Evolutionary conservation across 164 flowering plant genomes (phyloP).

Genomic region (Umbellularia californica): DNA sequence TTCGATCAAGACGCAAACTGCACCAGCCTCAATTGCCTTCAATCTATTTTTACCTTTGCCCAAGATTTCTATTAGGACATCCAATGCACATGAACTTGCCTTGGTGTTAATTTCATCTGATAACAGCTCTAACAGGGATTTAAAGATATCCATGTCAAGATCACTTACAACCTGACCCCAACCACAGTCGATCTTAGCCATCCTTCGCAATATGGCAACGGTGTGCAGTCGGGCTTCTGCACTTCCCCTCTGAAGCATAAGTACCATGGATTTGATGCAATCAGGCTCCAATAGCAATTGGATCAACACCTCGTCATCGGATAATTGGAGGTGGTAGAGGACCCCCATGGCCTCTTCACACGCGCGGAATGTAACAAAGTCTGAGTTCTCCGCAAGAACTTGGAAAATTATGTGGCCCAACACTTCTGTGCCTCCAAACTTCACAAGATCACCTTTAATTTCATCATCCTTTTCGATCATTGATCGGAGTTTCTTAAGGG

Average conservation of each 20-base stretch:
- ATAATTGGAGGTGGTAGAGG: constrained; percentile 29
- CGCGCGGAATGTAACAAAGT: constrained; percentile 45
- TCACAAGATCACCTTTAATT: constrained; percentile 28
- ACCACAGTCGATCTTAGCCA: constrained; percentile 26
- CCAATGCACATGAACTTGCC: constrained; percentile 49
- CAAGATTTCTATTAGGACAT: constrained; percentile 43
- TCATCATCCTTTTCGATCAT: constrained; percentile 29
- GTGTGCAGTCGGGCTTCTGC: constrained; percentile 49
- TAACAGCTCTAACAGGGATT: constrained; percentile 50
- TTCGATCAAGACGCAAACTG: constrained; percentile 49
- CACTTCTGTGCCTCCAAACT: constrained; percentile 41
- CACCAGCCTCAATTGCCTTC: constrained; percentile 64
- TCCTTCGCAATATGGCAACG: constrained; percentile 27
- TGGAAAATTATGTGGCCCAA: constrained; percentile 33
- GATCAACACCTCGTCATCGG: constrained; percentile 19
- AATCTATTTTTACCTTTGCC: constrained; percentile 31
- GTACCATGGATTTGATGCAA: constrained; percentile 36
- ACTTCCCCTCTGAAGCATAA: constrained; percentile 58
- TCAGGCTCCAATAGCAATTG: constrained; percentile 36
- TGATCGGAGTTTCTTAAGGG: constrained; percentile 40
- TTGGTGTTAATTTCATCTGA: constrained; percentile 49
- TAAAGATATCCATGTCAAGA: constrained; percentile 46
- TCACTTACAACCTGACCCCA: constrained; percentile 36
- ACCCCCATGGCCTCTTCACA: constrained; percentile 62
- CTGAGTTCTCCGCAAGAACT: constrained; percentile 26